Conservation (phyloP, 345 rosid genomes). For the Aegle marmelos region DNA sequence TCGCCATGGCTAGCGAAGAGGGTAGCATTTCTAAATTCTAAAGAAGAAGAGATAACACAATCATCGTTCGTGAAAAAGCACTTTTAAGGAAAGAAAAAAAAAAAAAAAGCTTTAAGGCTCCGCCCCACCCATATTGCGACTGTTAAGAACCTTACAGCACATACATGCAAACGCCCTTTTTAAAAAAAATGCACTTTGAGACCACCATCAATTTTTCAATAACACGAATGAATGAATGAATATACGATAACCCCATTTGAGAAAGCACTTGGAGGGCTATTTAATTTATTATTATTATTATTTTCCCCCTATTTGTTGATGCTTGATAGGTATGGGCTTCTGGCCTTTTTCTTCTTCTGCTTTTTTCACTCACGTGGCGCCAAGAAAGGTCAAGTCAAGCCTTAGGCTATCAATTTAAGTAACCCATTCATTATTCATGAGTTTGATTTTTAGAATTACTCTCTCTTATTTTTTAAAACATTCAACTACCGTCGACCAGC, state of each 20-base stretch:
- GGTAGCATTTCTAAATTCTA: neutral
- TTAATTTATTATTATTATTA: neutral
- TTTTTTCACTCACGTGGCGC: neutral
- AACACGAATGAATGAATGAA: no score
- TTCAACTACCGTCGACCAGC: no score
- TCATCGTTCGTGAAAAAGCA: conserved; percentile 7
- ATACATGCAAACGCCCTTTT: neutral
- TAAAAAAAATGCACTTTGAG: neutral
- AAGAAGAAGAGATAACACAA: conserved; percentile 1
- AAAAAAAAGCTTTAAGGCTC: conserved; percentile 4
- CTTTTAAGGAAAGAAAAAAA: no score
- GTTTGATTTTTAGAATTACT: no score
- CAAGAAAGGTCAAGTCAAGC: neutral
- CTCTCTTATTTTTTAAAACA: no score
- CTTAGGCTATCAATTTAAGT: neutral
- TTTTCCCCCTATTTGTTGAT: no score
- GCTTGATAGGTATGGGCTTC: neutral
- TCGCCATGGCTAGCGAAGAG: no score
- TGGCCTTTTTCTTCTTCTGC: neutral
- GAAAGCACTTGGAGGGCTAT: conserved; percentile 1
- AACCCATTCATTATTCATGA: no score
- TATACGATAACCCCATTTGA: neutral
- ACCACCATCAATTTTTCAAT: neutral
- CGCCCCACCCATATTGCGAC: neutral
- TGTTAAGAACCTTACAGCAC: neutral